Percentiles rank a stretch among this genome's conserved stretches.
Conservation (phyloP, 2,329 filamentous ascomycete genomes). For the Pyrenochaeta sp. region DNA sequence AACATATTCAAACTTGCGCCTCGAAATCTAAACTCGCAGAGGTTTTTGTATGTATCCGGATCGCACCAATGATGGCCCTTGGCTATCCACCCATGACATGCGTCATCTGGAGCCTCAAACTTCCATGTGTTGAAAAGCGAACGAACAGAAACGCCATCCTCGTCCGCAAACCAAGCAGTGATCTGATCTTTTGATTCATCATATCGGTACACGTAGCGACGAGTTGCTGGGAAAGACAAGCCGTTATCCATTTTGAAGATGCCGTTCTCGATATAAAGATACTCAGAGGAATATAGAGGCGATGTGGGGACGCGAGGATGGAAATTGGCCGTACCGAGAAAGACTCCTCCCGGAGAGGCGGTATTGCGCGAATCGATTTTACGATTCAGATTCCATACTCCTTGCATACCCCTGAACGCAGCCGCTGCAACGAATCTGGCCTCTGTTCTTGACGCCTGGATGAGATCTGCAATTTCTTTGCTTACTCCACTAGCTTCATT, state of each 20-base stretch:
- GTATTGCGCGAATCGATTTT: constrained; percentile 62
- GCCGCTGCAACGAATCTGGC: constrained; percentile 67
- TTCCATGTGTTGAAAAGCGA: constrained; percentile 79
- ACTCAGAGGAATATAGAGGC: constrained; percentile 58
- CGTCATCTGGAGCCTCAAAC: constrained; percentile 55
- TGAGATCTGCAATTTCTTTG: constrained; percentile 53
- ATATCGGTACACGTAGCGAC: constrained; percentile 78
- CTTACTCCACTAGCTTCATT: constrained; percentile 55
- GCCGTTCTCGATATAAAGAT: constrained; percentile 72
- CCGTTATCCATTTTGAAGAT: constrained; percentile 66
- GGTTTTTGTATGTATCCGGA: constrained; percentile 74
- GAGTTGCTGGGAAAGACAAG: constrained; percentile 65
- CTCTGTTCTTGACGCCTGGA: constrained; percentile 53
- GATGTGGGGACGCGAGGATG: constrained; percentile 66
- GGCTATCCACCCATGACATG: constrained; percentile 64
- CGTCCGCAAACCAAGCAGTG: constrained; percentile 77
- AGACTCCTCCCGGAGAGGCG: constrained; percentile 69
- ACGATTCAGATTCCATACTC: constrained; percentile 70
- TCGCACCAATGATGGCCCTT: constrained; percentile 74
- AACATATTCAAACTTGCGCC: constrained; percentile 34
- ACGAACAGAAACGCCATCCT: constrained; percentile 73
- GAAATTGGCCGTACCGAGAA: constrained; percentile 71
- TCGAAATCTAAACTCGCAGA: constrained; percentile 68
- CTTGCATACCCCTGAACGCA: constrained; percentile 74
- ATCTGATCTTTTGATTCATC: constrained; percentile 65